Evolutionary conservation across 1,284 basidiomycete genomes (phyloP), one percentile per base, ranked within the genome.

Genomic region (Trichosporon asahii): DNA sequence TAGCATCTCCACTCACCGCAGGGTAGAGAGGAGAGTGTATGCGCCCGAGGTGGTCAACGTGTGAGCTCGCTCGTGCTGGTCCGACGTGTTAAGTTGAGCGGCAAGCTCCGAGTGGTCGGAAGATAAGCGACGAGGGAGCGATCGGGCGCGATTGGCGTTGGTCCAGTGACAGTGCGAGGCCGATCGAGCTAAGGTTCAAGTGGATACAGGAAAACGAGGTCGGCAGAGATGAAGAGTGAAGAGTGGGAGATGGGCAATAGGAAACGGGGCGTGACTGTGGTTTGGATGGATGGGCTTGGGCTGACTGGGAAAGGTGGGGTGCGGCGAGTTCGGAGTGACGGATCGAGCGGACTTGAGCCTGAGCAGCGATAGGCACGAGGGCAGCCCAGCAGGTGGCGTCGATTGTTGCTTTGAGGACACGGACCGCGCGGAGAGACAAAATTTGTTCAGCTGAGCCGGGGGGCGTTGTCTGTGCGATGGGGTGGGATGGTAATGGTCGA

Each of bases 1-100:
- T 61, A 61, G 57, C 57, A 61, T 33, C 57, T 23, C 57, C 57
- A 31, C 57, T 33, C 57, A 23, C 23, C 57, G 57, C 29, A 23
- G 29, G 29, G 8, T 5, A 31, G 57, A 31, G 27, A 12, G 27
- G 57, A 9, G 11, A 3, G 23, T 5, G 29, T 18, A n/a, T 31
- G 57, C 27, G 57, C 57, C 25, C 57, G 29, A 33, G 57, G 27
- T 18, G 27, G 8, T 31, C 14, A n/a, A n/a, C 57, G 27, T 61
- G 29, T 61, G 57, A 18, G 27, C 15, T 9, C 15, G 57, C 57
- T 61, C 27, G 57, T 31, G 27, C 18, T 31, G 57, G 29, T 61
- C 57, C 57, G 27, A 61, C 27, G 27, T 31, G 57, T 61, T n/a
- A 31, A 33, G 57, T 3, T 21, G 49, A 25, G 49, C 49, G 49